Percentiles rank a stretch among this genome's conserved stretches.
These are phyloP conservation scores for Saturnispora serradocipensis DNA, from an alignment of 805 yeast species.

Conservation along the genomic window DNA sequence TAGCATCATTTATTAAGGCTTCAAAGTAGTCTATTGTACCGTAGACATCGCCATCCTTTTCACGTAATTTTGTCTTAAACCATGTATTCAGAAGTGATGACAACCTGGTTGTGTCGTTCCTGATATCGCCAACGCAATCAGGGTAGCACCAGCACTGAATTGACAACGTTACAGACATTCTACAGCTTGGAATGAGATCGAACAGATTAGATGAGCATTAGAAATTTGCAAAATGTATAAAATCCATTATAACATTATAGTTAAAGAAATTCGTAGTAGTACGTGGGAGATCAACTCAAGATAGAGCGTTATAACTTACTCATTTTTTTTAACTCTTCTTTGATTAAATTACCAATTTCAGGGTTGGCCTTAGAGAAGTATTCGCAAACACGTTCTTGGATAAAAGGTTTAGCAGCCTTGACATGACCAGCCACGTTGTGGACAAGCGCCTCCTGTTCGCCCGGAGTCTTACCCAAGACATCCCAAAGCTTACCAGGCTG, in stretches of 20 bases:
- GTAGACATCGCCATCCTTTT: neutral
- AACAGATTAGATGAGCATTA: neutral
- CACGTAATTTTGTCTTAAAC: neutral
- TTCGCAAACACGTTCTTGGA: conserved; percentile 72
- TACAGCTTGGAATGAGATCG: neutral
- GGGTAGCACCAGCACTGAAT: neutral
- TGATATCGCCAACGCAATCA: neutral
- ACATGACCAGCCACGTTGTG: conserved; percentile 78
- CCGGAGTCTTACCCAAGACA: conserved; percentile 65
- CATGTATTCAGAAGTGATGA: neutral
- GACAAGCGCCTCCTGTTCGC: conserved; percentile 77
- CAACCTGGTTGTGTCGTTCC: neutral
- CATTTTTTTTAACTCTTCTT: conserved; percentile 37
- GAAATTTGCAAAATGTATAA: neutral
- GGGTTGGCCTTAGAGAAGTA: conserved; percentile 68
- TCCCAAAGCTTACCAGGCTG: conserved; percentile 76
- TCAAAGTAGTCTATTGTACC: neutral
- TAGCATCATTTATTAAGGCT: neutral
- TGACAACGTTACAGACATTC: neutral
- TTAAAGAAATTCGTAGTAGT: neutral
- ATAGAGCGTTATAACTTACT: conserved; percentile 8
- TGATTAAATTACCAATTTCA: conserved; percentile 57
- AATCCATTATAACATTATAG: neutral
- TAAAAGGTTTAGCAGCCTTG: conserved; percentile 54
- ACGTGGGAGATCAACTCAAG: too few species aligned